Conservation (phyloP, 768 basidiomycete species). For the Pluteus cervinus region DNA sequence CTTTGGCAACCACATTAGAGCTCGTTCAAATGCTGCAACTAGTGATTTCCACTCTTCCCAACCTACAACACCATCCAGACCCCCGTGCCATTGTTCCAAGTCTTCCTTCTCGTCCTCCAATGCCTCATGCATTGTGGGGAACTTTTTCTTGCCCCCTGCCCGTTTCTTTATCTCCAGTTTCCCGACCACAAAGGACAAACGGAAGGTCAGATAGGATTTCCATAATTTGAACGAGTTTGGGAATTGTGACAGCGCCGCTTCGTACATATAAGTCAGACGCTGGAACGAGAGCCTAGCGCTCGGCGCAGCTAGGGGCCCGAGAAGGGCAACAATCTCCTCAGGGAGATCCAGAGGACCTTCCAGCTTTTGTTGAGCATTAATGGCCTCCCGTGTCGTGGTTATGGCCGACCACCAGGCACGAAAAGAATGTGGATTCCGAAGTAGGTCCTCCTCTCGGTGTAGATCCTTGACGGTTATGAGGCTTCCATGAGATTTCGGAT, state of each 20-base stretch:
- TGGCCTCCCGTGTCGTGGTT: constrained; percentile 63
- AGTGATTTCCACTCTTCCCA: constrained; percentile 95
- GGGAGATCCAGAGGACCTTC: constrained; percentile 43
- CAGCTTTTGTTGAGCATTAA: constrained; percentile 47
- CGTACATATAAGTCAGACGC: constrained; percentile 87
- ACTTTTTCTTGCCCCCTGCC: constrained; percentile 85
- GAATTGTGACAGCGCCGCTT: constrained; percentile 83
- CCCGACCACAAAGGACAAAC: constrained; percentile 85
- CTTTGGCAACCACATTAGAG: constrained; percentile 90
- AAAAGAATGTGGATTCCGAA: constrained; percentile 87
- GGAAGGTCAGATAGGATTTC: constrained; percentile 84
- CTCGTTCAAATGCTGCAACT: constrained; percentile 85
- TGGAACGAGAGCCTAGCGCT: constrained; percentile 73
- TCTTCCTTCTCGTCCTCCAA: constrained; percentile 80
- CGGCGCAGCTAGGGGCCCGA: constrained; percentile 77
- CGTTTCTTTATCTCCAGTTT: constrained; percentile 65
- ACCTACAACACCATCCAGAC: constrained; percentile 84
- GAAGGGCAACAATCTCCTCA: constrained; percentile 47
- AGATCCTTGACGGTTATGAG: constrained; percentile 74
- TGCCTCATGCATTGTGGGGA: constrained; percentile 86
- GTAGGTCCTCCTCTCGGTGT: constrained; percentile 88
- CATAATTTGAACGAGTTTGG: constrained; percentile 92
- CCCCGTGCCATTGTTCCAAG: constrained; percentile 79
- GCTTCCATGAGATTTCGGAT: constrained; percentile 69
- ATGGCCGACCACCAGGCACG: constrained; percentile 92